A percentile compares a stretch with the other conserved stretches of the same genome.
These are phyloP conservation scores for Sclerotinia spermophila DNA, from an alignment of 2,329 filamentous ascomycete species.

Conservation along the genomic window DNA sequence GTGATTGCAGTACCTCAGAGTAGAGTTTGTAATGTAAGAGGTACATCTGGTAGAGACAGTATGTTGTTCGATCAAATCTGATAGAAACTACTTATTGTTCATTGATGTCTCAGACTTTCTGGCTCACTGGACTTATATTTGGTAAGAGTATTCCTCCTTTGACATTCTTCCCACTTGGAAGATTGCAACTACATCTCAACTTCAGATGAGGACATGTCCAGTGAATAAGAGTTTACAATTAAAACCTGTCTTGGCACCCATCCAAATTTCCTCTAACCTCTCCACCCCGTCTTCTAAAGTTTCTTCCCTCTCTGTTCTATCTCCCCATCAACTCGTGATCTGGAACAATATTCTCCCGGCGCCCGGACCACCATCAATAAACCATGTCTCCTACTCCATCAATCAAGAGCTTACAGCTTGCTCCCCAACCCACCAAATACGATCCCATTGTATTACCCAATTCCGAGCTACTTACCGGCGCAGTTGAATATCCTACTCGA, in stretches of 20 bases:
- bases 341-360: constrained; percentile 1
- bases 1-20: neutral
- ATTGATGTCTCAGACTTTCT: neutral
- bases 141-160: neutral
- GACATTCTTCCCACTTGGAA: neutral
- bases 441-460: constrained; percentile 1
- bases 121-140: neutral
- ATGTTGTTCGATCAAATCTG: neutral
- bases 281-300: neutral
- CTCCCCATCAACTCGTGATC: neutral
- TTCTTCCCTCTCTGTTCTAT: neutral
- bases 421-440: neutral
- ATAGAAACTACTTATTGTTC: neutral
- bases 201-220: neutral
- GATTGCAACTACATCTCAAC: neutral
- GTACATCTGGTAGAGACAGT: neutral
- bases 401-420: constrained; percentile 7
- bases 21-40: neutral
- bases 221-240: neutral
- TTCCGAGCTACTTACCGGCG: constrained; percentile 6
- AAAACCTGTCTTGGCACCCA: neutral
- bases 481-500: constrained; percentile 11
- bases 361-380: constrained; percentile 1
- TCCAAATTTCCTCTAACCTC: neutral
- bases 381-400: constrained; percentile 3